A percentile compares a stretch with the other conserved stretches of the same genome.
These are phyloP conservation scores for Mallotus nudiflorus DNA, from an alignment of 345 rosid genomes.

Conservation along the genomic window DNA sequence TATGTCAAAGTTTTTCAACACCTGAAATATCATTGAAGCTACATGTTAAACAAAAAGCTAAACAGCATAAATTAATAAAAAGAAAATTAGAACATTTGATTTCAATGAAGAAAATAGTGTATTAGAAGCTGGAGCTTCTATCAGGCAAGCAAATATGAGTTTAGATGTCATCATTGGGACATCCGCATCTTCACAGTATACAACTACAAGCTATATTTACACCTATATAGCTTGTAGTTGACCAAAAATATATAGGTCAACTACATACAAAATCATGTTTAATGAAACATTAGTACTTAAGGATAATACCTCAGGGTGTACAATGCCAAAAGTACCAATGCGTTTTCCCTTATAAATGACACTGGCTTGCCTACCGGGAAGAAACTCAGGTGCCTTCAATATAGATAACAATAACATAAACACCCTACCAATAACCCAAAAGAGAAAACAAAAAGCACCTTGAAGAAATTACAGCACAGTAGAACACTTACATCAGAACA, in stretches of 20 bases:
- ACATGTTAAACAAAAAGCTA: neutral
- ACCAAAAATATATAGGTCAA: too few relatives aligned
- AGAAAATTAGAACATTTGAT: neutral
- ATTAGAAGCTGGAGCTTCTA: neutral
- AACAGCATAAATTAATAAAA: too few relatives aligned
- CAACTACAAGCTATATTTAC: neutral
- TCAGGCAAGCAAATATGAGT: neutral
- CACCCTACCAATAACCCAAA: neutral
- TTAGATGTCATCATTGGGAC: neutral
- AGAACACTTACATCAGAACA: conserved; percentile 58
- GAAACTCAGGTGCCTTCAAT: conserved; percentile 81
- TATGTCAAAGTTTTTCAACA: conserved; percentile 72
- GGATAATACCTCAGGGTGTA: conserved; percentile 70
- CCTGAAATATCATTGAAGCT: too few relatives aligned
- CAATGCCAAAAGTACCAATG: conserved; percentile 78
- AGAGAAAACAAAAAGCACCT: neutral
- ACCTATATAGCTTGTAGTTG: too few relatives aligned
- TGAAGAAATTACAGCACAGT: conserved; percentile 1
- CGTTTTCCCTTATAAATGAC: conserved; percentile 68
- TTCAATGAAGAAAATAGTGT: neutral
- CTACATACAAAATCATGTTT: too few relatives aligned
- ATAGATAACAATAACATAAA: conserved; percentile 6
- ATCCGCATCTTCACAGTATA: neutral
- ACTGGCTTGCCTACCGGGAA: conserved; percentile 80
- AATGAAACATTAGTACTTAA: neutral